phyloP scores from a whole-genome alignment of 2,329 filamentous ascomycete species.

The Cladosporium colombiae region DNA sequence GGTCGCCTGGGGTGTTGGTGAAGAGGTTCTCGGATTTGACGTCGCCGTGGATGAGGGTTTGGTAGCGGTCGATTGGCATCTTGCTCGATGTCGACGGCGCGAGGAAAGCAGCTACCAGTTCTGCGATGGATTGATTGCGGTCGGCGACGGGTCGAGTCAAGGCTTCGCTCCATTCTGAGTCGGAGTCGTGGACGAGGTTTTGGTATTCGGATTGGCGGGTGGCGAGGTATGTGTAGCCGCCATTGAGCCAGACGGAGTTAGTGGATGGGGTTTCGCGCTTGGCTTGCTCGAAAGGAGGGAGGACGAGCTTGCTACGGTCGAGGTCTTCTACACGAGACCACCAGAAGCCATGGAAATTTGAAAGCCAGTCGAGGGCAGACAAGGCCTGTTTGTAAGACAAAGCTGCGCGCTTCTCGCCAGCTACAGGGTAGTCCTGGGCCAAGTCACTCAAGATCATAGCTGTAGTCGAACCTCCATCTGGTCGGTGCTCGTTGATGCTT shows the following conservation, averaged over 20 bases:
- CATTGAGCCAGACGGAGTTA: constrained; percentile 58
- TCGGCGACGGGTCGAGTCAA: constrained; percentile 46
- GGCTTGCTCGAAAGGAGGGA: constrained; percentile 59
- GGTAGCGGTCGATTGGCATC: constrained; percentile 42
- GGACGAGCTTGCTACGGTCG: constrained; percentile 43
- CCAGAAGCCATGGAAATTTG: constrained; percentile 60
- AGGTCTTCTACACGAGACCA: constrained; percentile 41
- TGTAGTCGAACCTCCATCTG: constrained; percentile 37
- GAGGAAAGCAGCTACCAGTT: constrained; percentile 56
- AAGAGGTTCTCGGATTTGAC: constrained; percentile 71
- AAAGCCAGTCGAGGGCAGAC: constrained; percentile 63
- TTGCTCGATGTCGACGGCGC: constrained; percentile 39
- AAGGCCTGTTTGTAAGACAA: constrained; percentile 52
- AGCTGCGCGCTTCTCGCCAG: constrained; percentile 55
- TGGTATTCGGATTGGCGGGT: constrained; percentile 61
- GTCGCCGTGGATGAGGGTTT: constrained; percentile 67
- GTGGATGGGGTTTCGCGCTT: not conserved
- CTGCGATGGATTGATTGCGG: constrained; percentile 30
- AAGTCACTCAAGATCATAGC: constrained; percentile 63
- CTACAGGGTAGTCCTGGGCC: constrained; percentile 54
- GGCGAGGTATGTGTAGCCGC: constrained; percentile 68
- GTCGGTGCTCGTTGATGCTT: constrained; percentile 7
- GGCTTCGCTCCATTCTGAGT: constrained; percentile 57
- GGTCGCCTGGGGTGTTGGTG: constrained; percentile 50
- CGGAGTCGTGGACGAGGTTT: constrained; percentile 47